Base-by-base conservation (phyloP, 2,329 filamentous ascomycete species). In the Colletotrichum cordylinicola region DNA sequence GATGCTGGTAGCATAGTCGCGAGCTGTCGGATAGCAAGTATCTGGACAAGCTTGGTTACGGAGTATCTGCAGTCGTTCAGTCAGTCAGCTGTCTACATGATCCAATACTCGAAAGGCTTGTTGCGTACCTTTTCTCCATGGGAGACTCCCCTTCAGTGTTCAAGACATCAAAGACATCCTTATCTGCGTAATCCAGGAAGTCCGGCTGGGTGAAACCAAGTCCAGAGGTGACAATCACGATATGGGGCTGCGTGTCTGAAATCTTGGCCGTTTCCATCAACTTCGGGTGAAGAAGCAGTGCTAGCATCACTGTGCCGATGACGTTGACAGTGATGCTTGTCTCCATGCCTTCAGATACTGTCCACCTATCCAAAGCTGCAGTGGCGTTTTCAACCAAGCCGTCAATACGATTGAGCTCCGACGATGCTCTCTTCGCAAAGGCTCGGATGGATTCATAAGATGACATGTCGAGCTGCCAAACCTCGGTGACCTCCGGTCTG, bases 291-390 rank as follows among this genome's bases (percentile, higher is more conserved):
- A 52, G 43, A 8, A 52, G 43, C 43, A 52, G 10, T 13, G 43
- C n/a, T 10, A 52, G 43, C 43, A 52, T 52, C 6, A 80, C 78
- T 0, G 80, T 81, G 1, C 77, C 75, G 1, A 82, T 55, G 4
- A 82, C 75, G 9, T 82, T 82, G 27, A 82, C 24, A 0, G 84
- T 87, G 74, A 92, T 80, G 1, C 84, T 88, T 29, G 79, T 83
- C 79, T 92, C 91, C 48, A 88, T 86, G 4, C 85, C 88, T 67
- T 89, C 88, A 4, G 81, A 81, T 0, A 81, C 29, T 1, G 78
- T 64, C 66, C 82, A 88, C 0, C 80, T 72, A 4, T 18, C 29
- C 0, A 83, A 84, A 2, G 83, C 83, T 4, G 91, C 78, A 2
- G 87, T 82, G 4, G 84, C 83, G 48, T 85, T 90, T 64, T 84